A percentile compares a stretch with the other conserved stretches of the same genome.
phyloP scores from a whole-genome alignment of 1,284 basidiomycete genomes.

The Tylopilus sp. region DNA sequence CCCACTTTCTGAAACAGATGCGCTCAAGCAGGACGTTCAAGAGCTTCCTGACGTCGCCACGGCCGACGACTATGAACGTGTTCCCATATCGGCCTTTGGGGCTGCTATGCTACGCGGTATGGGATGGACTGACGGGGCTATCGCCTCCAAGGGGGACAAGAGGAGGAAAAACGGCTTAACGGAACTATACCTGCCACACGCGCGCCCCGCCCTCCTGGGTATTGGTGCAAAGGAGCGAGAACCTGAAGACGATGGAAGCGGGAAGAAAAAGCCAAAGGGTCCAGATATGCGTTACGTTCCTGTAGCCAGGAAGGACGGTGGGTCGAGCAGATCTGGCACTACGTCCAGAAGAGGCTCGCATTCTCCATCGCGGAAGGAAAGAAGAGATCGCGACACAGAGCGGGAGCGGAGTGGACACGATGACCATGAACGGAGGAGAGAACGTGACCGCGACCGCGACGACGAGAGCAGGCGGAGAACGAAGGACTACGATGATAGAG shows the following conservation, averaged over 20 bases:
- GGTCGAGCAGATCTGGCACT: slow-evolving; percentile 34
- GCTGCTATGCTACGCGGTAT: slow-evolving; percentile 95
- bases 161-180: slow-evolving; percentile 66
- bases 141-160: slow-evolving; percentile 63
- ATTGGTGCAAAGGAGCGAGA: slow-evolving; percentile 92
- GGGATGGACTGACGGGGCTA: slow-evolving; percentile 93
- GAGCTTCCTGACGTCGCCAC: slow-evolving; percentile 83
- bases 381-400: slow-evolving; percentile 12
- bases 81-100: slow-evolving; percentile 95
- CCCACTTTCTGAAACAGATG: slow-evolving; percentile 79
- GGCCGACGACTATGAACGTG: slow-evolving; percentile 89
- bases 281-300: slow-evolving; percentile 81
- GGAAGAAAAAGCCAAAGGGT: slow-evolving; percentile 55
- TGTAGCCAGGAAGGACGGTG: slow-evolving; percentile 69
- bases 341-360: slow-evolving; percentile 40
- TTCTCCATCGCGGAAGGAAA: slow-evolving; percentile 39
- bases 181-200: slow-evolving; percentile 84
- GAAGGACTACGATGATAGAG: slow-evolving; percentile 25
- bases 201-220: slow-evolving; percentile 87
- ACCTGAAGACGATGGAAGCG: slow-evolving; percentile 70
- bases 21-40: slow-evolving; percentile 82
- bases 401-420: slow-evolving; percentile 21
- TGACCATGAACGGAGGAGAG: slow-evolving; percentile 43
- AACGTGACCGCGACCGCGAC: slow-evolving; percentile 32
- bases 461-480: slow-evolving; percentile 20